A percentile compares a stretch with the other conserved stretches of the same genome.
These are phyloP conservation scores for Botrytis sinoallii DNA, from an alignment of 2,329 filamentous ascomycete genomes.

Conservation along the genomic window DNA sequence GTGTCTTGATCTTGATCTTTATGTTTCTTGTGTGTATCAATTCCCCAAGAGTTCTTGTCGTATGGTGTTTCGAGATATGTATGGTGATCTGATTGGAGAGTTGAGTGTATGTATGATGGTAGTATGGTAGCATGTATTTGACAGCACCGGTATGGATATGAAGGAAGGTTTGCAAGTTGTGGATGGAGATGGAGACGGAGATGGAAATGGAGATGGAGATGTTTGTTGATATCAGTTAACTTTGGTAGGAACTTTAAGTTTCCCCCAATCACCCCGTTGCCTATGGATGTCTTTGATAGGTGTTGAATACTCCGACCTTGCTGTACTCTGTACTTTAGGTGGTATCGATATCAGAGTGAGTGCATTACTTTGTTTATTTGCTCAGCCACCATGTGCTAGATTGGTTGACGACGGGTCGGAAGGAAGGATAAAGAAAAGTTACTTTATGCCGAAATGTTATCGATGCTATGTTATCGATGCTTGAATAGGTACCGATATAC, in stretches of 20 bases:
- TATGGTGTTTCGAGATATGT: conserved; percentile 24
- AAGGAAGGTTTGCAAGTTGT: neutral
- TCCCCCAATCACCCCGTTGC: neutral
- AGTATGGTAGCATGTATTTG: neutral
- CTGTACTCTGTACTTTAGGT: neutral
- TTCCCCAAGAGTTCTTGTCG: conserved; percentile 20
- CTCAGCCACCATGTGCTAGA: conserved; percentile 1
- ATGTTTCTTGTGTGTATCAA: neutral
- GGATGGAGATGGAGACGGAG: neutral
- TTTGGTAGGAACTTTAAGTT: neutral
- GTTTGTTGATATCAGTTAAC: neutral
- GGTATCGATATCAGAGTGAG: neutral
- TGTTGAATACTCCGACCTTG: neutral
- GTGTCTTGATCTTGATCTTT: neutral
- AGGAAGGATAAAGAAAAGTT: neutral
- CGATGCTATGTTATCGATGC: neutral
- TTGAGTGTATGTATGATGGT: neutral
- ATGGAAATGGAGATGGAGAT: neutral
- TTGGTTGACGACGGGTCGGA: neutral
- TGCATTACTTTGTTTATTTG: neutral
- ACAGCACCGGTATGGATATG: neutral
- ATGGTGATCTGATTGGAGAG: neutral
- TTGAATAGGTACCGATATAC: neutral
- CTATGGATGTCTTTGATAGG: neutral
- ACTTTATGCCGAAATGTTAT: neutral